phyloP scores from a whole-genome alignment of 139 green algal genomes.

The Astrephomene gubernaculifera region DNA sequence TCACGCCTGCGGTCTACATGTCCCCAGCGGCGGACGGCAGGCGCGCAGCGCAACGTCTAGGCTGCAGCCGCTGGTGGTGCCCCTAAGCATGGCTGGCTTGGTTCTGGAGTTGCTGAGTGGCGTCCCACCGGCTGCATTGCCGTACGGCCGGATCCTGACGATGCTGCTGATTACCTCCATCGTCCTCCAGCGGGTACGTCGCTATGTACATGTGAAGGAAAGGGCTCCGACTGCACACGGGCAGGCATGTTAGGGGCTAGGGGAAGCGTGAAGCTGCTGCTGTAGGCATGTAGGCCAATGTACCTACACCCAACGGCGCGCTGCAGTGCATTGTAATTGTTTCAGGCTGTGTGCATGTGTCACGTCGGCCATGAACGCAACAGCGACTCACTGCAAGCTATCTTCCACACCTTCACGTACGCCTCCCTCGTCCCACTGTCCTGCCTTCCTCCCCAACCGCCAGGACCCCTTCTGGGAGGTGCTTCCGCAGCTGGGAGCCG shows the following conservation, averaged over 20 bases:
- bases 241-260: background rate
- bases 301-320: no score
- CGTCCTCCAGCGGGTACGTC: conserved; percentile 11
- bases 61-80: conserved; percentile 17
- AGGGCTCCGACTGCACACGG: background rate
- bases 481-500: background rate
- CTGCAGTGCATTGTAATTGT: background rate
- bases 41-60: background rate
- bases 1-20: background rate
- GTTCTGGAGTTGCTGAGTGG: conserved; percentile 24
- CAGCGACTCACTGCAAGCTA: background rate
- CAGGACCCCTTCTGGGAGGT: conserved; percentile 16
- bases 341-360: background rate
- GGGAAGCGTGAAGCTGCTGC: background rate
- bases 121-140: background rate
- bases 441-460: background rate
- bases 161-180: conserved; percentile 8
- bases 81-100: background rate
- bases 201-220: background rate
- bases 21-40: background rate
- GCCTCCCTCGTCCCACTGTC: background rate
- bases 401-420: background rate
- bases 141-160: background rate
- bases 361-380: background rate
- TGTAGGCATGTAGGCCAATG: background rate